Base-by-base conservation (phyloP, 306 rosid genomes). In the Acmispon strigosus region DNA sequence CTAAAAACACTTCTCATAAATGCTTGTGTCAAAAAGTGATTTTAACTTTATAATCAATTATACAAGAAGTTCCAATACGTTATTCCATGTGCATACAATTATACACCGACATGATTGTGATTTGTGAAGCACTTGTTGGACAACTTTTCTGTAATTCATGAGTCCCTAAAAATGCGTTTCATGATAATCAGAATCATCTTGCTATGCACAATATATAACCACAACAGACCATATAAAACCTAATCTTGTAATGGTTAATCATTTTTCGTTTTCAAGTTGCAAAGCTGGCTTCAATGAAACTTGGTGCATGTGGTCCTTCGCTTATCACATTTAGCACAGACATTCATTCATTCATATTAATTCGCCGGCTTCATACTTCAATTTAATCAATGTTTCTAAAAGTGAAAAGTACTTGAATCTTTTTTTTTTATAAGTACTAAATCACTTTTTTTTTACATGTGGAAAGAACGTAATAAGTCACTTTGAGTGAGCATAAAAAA, bases 11-110 rank as follows among this genome's bases (percentile, higher is more conserved):
- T n/a, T 22, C 24, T 22, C 2, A 22, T 2, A 22, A 22, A 22
- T 1, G 24, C 2, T 22, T 22, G 1, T 22, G 2, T 22, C 2
- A 1, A 22, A 22, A 22, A 22, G 1, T 22, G 24, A 22, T 22
- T 22, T 22, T 2, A 22, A 1, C 24, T 22, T 1, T 22, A 22
- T 2, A n/a, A n/a, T n/a, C n/a, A n/a, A n/a, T n/a, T n/a, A n/a
- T n/a, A n/a, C n/a, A n/a, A n/a, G n/a, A n/a, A n/a, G n/a, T n/a
- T n/a, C n/a, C n/a, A n/a, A n/a, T n/a, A n/a, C n/a, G n/a, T n/a
- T n/a, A n/a, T n/a, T n/a, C 56, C 72, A 70, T 77, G 81, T 70
- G 66, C 59, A 53, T 62, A 3, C 52, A 52, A 69, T 50, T 52
- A 70, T 60, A 65, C 49, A 51, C 50, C 18, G 61, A 60, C 63